Evolutionary conservation across 2,329 filamentous ascomycete species (phyloP).

Genomic region (Verruconis gallopava): DNA sequence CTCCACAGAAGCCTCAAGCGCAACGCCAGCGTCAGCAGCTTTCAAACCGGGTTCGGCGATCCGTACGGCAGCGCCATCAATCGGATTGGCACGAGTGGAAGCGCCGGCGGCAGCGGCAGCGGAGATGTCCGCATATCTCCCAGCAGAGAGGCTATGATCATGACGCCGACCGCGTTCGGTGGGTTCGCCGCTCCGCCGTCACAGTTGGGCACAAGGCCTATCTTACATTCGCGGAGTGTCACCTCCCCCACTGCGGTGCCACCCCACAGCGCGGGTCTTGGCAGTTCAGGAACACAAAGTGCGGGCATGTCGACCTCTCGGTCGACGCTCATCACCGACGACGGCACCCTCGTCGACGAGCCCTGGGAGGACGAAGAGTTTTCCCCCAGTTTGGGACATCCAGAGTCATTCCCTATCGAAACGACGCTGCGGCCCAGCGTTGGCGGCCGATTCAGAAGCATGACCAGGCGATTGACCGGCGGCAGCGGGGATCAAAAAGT

Average conservation of each 20-base stretch:
- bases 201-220: slow-evolving; percentile 39
- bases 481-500: slow-evolving; percentile 30
- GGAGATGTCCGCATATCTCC: slow-evolving; percentile 14
- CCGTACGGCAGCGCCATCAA: slow-evolving; percentile 14
- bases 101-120: slow-evolving; percentile 13
- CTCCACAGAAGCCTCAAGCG: slow-evolving; percentile 66
- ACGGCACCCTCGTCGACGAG: not conserved
- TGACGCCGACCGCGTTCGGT: slow-evolving; percentile 46
- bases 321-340: not conserved
- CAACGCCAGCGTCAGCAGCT: slow-evolving; percentile 59
- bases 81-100: not conserved
- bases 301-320: not conserved
- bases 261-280: not conserved
- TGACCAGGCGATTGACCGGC: slow-evolving; percentile 51
- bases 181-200: slow-evolving; percentile 16
- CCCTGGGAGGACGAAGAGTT: not conserved
- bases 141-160: slow-evolving; percentile 32
- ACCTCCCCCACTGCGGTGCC: slow-evolving; percentile 53
- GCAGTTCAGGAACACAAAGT: not conserved
- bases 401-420: not conserved
- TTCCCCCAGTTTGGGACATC: not conserved
- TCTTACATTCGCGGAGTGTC: slow-evolving; percentile 67
- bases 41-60: slow-evolving; percentile 82
- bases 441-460: slow-evolving; percentile 33
- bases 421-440: not conserved